Evolutionary conservation across 805 yeast species (phyloP), one percentile per base, ranked within the genome.

Genomic region (Wickerhamiella alocasiicola): DNA sequence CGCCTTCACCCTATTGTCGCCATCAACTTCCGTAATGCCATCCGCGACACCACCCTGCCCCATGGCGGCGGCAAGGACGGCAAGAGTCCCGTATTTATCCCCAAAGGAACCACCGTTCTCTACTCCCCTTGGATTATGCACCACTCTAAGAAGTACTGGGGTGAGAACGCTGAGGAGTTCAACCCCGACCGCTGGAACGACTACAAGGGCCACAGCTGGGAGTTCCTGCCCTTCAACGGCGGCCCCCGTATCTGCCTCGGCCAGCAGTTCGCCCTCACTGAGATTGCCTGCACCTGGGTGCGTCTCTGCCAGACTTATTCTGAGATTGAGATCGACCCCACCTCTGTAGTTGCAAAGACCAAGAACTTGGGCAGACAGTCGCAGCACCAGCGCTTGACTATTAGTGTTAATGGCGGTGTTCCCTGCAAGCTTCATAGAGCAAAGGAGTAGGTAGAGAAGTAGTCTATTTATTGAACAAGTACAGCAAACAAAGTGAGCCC

Each of bases 231-330:
- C 27, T 66, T 66, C 52, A 65, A 64, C 45, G 72, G 71, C 28
- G 72, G 72, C 6, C 71, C 71, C 21, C 54, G 72, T 44, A 64
- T 67, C 37, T 67, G 71, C 50, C 54, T 66, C 40, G 72, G 71
- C 24, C 71, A 67, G 50, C 71, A 67, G 49, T 66, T 67, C 56
- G 72, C 71, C 11, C 60, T 66, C 29, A 64, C 68, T 19, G 71
- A 67, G 49, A 64, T 68, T 32, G 39, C 41, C 19, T 33, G 42
- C 28, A 30, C 39, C 3, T 44, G 43, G 42, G 44, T 44, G 15
- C 42, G 46, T 11, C 35, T 44, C 17, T 40, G 44, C 31, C 46
- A 44, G 31, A 37, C 35, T 6, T 44, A 35, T 30, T 9, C 17
- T 11, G 17, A 26, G 62, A 67, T 11, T 55, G 63, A 13, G 65